These are phyloP conservation scores for Quercus robur DNA, from an alignment of 306 rosid species.

Conservation along the genomic window DNA sequence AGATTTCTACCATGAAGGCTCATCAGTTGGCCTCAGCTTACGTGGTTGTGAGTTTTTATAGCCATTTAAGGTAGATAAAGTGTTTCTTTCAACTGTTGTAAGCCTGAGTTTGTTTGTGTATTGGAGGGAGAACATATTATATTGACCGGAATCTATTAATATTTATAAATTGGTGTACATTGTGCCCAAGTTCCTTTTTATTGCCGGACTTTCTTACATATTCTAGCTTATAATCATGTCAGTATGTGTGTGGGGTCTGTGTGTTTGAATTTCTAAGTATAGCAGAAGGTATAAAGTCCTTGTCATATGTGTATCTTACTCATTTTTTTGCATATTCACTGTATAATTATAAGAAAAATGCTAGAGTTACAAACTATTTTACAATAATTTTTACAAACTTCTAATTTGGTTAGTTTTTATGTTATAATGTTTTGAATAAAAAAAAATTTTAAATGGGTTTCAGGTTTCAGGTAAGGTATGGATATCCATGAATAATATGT, in stretches of 20 bases:
- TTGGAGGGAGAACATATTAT: not conserved
- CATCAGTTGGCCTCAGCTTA: not conserved
- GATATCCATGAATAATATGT: no score
- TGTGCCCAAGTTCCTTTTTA: not conserved
- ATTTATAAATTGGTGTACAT: not conserved
- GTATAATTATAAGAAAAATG: not conserved
- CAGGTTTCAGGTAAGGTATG: no score
- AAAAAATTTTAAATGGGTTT: no score
- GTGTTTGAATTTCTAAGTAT: not conserved
- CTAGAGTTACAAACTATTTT: no score
- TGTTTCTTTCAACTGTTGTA: not conserved
- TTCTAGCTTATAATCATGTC: not conserved
- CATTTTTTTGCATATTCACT: not conserved
- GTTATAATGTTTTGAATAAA: no score
- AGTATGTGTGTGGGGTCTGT: not conserved
- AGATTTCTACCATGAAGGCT: not conserved
- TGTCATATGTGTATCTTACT: not conserved
- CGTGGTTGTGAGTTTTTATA: not conserved
- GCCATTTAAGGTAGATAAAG: not conserved
- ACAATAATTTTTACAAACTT: no score
- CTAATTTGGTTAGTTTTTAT: no score
- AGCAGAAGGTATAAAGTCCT: not conserved
- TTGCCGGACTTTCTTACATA: not conserved
- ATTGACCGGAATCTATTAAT: not conserved
- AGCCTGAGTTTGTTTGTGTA: not conserved